Conservation (phyloP, 345 rosid genomes). For the Noccaea bulbosa region DNA sequence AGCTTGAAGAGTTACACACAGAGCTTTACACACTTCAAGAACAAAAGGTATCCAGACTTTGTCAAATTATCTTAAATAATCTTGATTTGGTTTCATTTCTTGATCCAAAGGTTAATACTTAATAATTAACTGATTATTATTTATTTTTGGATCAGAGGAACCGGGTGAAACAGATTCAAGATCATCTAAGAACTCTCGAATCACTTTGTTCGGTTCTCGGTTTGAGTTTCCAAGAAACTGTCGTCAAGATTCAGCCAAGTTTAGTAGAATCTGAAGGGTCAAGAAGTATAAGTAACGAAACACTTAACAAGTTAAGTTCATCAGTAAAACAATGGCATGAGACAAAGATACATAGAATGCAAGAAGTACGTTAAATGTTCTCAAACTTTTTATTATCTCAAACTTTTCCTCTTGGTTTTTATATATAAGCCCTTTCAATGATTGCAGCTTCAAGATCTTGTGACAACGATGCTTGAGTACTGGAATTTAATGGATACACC, state of each 20-base stretch:
- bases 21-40: conserved; percentile 69
- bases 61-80: neutral
- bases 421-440: neutral
- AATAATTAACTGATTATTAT: neutral
- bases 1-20: conserved; percentile 74
- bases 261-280: conserved; percentile 57
- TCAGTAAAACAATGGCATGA: conserved; percentile 57
- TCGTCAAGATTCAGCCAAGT: conserved; percentile 59
- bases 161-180: conserved; percentile 67
- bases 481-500: conserved; percentile 99
- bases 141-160: conserved; percentile 56
- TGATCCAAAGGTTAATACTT: too few relatives aligned
- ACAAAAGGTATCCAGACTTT: conserved; percentile 57
- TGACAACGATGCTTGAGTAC: conserved; percentile 78
- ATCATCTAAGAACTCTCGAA: conserved; percentile 50
- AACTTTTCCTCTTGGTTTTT: conserved; percentile 1
- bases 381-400: conserved; percentile 8
- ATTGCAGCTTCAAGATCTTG: conserved; percentile 95
- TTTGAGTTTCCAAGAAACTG: conserved; percentile 53
- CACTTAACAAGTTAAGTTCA: conserved; percentile 57
- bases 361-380: conserved; percentile 52
- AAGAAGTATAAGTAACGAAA: conserved; percentile 55
- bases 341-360: conserved; percentile 82
- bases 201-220: conserved; percentile 80
- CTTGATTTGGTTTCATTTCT: neutral